These are phyloP conservation scores for Nitzschia sp. DNA, from an alignment of 108 stramenopile genomes.

Conservation along the genomic window DNA sequence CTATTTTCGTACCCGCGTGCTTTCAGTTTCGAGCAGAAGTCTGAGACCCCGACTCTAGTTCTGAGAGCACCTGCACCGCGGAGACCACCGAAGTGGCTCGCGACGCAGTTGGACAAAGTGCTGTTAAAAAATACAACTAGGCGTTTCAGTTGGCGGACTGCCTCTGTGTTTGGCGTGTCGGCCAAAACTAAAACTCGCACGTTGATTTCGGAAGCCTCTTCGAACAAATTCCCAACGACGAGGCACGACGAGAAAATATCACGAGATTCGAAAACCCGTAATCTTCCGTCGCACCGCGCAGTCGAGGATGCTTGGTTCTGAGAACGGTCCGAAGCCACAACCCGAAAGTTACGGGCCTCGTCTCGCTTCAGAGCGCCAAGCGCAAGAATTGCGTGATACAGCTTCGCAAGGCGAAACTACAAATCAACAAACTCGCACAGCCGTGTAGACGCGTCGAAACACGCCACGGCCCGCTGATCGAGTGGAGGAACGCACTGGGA, in stretches of 20 bases:
- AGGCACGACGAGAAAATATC: background rate
- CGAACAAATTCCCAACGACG: background rate
- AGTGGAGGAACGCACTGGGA: background rate
- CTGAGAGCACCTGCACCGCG: background rate
- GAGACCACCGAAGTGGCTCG: no score
- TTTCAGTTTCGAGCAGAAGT: background rate
- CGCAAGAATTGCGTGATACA: constrained; percentile 5
- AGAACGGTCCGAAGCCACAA: background rate
- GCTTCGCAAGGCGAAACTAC: constrained; percentile 22
- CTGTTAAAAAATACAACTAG: background rate
- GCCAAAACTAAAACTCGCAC: background rate
- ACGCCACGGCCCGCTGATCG: background rate
- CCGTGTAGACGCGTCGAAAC: background rate
- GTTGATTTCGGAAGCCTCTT: background rate
- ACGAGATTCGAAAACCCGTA: background rate
- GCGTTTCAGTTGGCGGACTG: background rate
- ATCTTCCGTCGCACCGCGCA: background rate
- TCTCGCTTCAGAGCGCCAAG: constrained; percentile 1
- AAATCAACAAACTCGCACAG: constrained; percentile 23
- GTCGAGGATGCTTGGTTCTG: background rate
- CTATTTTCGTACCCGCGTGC: constrained; percentile 33
- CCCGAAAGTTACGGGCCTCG: background rate
- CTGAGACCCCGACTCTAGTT: background rate
- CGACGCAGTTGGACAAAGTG: background rate
- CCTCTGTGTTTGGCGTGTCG: background rate